Evolutionary conservation across 1,139 yeast species (phyloP), one percentile per base, ranked within the genome.

Genomic region (Candida tropicalis): DNA sequence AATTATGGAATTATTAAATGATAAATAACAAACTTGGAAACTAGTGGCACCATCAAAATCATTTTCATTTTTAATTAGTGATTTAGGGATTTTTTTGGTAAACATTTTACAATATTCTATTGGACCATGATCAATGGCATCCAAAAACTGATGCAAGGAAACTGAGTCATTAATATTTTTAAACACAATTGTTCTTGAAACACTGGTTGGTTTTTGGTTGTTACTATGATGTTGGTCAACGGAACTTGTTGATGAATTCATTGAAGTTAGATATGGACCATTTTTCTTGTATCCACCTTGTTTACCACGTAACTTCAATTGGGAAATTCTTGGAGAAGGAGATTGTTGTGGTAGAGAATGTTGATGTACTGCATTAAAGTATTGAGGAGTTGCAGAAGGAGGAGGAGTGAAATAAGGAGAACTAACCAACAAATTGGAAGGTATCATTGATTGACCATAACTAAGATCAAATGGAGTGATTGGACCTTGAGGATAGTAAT

Each of bases 371-470:
- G 31, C 18, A 20, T 41, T 29, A 13, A 43, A 40, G 18, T 40
- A 46, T 23, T 44, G 46, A 6, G 35, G 35, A 6, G 26, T 20
- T 11, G 54, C 50, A 23, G 48, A 48, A 7, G 59, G 60, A 7
- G 54, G 66, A 18, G 60, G 58, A 34, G 77, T 79, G 38, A 79
- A 73, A 56, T 79, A 84, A 0, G 93, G 93, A 1, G 91, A 82
- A 16, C 81, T 80, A 50, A 83, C 66, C 41, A 86, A 65, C 42
- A 86, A 64, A 55, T 84, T 88, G 20, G 87, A 75, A 1, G 93
- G 93, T 31, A 86, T 65, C 73, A 85, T 72, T 13, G 86, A 79
- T n/a, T 84, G 75, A 8, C 83, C 79, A 54, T 77, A 79, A 5
- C 72, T 61, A 45, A 75, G 58, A 52, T 80, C 85, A 51, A 78